Evolutionary conservation across 352 stramenopile genomes (phyloP).

Genomic region (Pythium phragmitis): DNA sequence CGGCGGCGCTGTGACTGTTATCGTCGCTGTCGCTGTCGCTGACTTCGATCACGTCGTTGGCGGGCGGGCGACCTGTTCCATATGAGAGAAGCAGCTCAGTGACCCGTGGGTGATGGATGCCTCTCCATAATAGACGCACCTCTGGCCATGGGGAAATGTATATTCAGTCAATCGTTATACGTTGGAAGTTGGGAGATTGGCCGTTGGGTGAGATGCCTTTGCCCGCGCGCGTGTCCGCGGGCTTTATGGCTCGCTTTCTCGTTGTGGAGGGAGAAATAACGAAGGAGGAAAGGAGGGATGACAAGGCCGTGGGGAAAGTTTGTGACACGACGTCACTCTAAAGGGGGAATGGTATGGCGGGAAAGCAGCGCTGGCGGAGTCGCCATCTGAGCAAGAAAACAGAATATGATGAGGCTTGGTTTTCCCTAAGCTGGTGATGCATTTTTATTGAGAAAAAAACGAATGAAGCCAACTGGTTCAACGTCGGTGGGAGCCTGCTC

Average conservation of each 20-base stretch:
- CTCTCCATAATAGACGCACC: slow-evolving; percentile 1
- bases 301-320: neutral
- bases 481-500: neutral
- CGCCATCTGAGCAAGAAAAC: neutral
- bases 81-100: neutral
- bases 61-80: slow-evolving; percentile 1
- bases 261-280: neutral
- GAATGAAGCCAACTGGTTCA: neutral
- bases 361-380: too few species aligned
- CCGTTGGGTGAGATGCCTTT: neutral
- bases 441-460: neutral
- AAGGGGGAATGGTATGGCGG: neutral
- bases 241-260: slow-evolving; percentile 2
- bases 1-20: neutral
- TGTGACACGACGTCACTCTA: slow-evolving; percentile 4
- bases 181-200: neutral
- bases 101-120: neutral
- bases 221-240: neutral
- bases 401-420: neutral
- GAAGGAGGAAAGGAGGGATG: slow-evolving; percentile 5
- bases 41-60: slow-evolving; percentile 22
- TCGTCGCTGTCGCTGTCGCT: slow-evolving; percentile 24
- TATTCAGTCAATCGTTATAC: neutral
- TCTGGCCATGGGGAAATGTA: slow-evolving; percentile 6
- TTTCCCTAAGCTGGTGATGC: neutral